Conservation (phyloP, 2,329 filamentous ascomycete genomes). For the Leptosphaerulina australis region DNA sequence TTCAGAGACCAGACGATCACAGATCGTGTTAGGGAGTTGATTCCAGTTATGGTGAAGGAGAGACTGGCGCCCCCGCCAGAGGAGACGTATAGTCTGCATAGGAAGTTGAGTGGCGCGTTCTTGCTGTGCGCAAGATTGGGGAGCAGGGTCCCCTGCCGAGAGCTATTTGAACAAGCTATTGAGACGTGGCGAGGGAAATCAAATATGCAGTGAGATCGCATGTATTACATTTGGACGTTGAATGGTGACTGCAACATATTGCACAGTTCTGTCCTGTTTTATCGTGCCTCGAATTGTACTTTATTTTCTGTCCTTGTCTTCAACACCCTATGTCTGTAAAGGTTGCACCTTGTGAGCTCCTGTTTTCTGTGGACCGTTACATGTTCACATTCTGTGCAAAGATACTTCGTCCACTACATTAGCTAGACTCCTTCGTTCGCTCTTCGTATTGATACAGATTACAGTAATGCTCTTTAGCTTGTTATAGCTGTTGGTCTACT, state of each 20-base stretch:
- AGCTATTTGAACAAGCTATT: slow-evolving; percentile 72
- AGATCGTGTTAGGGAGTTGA: slow-evolving; percentile 83
- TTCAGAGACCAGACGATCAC: slow-evolving; percentile 96
- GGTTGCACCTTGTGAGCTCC: slow-evolving; percentile 19
- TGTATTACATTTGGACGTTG: background rate
- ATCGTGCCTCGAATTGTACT: slow-evolving; percentile 29
- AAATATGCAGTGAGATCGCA: slow-evolving; percentile 15
- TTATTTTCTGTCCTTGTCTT: slow-evolving; percentile 27
- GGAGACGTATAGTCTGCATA: slow-evolving; percentile 94
- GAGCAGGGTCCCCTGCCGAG: slow-evolving; percentile 79
- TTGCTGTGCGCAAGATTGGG: slow-evolving; percentile 86
- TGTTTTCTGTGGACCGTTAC: background rate
- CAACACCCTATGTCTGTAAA: slow-evolving; percentile 15
- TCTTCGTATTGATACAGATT: no score
- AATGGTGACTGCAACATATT: slow-evolving; percentile 1
- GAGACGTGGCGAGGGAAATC: slow-evolving; percentile 40
- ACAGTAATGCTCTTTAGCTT: no score
- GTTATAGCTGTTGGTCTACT: no score
- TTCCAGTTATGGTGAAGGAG: slow-evolving; percentile 92
- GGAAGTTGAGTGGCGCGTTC: slow-evolving; percentile 95
- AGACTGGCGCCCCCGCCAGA: slow-evolving; percentile 89
- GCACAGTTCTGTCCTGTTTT: background rate
- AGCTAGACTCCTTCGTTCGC: no score
- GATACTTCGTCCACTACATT: background rate
- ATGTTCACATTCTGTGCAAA: background rate